A percentile compares a stretch with the other conserved stretches of the same genome.
phyloP scores from a whole-genome alignment of 164 flowering plant species.

The Magnolia sinica region DNA sequence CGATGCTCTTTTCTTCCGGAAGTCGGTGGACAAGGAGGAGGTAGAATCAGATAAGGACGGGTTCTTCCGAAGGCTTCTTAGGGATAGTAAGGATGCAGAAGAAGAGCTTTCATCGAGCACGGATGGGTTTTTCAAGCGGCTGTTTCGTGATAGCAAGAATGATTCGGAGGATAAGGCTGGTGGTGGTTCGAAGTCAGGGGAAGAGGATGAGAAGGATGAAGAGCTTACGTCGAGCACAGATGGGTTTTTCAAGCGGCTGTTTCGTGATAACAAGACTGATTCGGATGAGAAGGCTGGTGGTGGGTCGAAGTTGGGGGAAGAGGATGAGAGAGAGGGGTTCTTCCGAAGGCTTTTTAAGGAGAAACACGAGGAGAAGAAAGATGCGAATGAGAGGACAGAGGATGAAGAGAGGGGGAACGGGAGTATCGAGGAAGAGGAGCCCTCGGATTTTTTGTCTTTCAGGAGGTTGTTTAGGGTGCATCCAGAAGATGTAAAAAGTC shows the following conservation, averaged over 20 bases:
- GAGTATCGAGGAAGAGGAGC: slow-evolving; percentile 30
- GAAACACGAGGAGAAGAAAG: slow-evolving; percentile 81
- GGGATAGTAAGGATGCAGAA: slow-evolving; percentile 50
- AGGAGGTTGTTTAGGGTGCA: slow-evolving; percentile 85
- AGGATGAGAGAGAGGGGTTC: slow-evolving; percentile 92
- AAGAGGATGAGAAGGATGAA: slow-evolving; percentile 53
- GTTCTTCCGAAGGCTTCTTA: slow-evolving; percentile 39
- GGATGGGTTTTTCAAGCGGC: slow-evolving; percentile 77
- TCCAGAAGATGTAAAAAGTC: slow-evolving; percentile 66
- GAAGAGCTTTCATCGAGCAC: slow-evolving; percentile 42
- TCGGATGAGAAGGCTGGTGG: slow-evolving; percentile 35
- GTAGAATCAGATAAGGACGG: slow-evolving; percentile 44
- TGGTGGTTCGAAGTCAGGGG: slow-evolving; percentile 24
- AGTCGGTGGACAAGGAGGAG: slow-evolving; percentile 42
- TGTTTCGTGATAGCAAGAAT: slow-evolving; percentile 79
- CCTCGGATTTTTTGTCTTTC: slow-evolving; percentile 78
- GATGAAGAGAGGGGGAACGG: slow-evolving; percentile 45
- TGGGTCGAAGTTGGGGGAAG: slow-evolving; percentile 44
- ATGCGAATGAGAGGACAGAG: slow-evolving; percentile 42
- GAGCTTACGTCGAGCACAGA: slow-evolving; percentile 43
- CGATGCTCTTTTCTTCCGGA: slow-evolving; percentile 33
- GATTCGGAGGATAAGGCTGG: slow-evolving; percentile 44
- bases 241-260: slow-evolving; percentile 75
- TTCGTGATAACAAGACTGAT: slow-evolving; percentile 78
- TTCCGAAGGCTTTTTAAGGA: slow-evolving; percentile 78